Percentiles rank a stretch among this genome's conserved stretches.
Evolutionary conservation across 2,329 filamentous ascomycete genomes (phyloP).

Genomic region (Neonectria magnoliae): DNA sequence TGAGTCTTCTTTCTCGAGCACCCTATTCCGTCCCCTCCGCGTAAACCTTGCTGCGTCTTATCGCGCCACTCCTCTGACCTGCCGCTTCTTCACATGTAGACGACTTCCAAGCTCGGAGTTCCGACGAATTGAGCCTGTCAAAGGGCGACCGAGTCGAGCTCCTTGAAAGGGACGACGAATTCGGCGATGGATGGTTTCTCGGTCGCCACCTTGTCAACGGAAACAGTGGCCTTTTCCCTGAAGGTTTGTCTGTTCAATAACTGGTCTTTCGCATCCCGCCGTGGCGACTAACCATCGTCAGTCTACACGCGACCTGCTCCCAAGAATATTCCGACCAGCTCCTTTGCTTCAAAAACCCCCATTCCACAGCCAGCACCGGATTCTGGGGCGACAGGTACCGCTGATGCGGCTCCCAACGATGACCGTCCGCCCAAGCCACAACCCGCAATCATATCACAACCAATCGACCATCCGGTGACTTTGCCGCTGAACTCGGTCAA

Average conservation of each 20-base stretch:
- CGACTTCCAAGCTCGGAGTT: constrained; percentile 90
- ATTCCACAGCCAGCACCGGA: constrained; percentile 44
- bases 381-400: constrained; percentile 28
- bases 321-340: constrained; percentile 50
- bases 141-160: constrained; percentile 88
- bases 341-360: constrained; percentile 45
- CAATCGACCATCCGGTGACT: constrained; percentile 48
- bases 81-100: constrained; percentile 61
- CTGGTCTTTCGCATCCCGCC: constrained; percentile 20
- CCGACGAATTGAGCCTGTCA: constrained; percentile 88
- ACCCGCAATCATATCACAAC: constrained; percentile 39
- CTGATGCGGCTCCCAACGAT: constrained; percentile 40
- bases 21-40: constrained; percentile 35
- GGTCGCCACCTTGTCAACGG: constrained; percentile 78
- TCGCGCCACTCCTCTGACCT: constrained; percentile 23
- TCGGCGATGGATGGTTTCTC: constrained; percentile 87
- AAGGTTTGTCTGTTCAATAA: constrained; percentile 66
- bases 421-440: constrained; percentile 47
- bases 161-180: constrained; percentile 87
- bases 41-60: neutral
- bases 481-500: constrained; percentile 58
- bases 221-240: constrained; percentile 82
- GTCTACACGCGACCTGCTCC: constrained; percentile 71
- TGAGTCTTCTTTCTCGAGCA: constrained; percentile 57
- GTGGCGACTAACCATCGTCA: constrained; percentile 46